A percentile compares a stretch with the other conserved stretches of the same genome.
These are phyloP conservation scores for Pyrenophora seminiperda DNA, from an alignment of 2,329 filamentous ascomycete species.

Conservation along the genomic window DNA sequence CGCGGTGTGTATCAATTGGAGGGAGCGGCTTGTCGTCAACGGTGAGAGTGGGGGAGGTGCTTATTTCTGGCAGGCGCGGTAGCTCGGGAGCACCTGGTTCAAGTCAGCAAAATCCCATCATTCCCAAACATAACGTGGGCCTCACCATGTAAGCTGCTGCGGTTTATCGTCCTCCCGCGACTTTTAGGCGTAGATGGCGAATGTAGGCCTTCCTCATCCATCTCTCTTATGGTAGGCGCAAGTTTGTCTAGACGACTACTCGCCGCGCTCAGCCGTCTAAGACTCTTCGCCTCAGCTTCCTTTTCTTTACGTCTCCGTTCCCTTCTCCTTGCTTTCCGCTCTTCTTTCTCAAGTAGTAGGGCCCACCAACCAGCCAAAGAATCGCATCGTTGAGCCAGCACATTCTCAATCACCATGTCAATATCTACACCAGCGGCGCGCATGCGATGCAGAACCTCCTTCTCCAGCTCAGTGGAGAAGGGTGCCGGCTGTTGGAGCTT, in stretches of 20 bases:
- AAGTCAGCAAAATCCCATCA: slow-evolving; percentile 37
- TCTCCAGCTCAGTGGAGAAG: slow-evolving; percentile 85
- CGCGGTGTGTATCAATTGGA: slow-evolving; percentile 78
- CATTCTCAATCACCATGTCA: slow-evolving; percentile 92
- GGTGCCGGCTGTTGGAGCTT: slow-evolving; percentile 79
- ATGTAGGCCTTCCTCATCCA: slow-evolving; percentile 72
- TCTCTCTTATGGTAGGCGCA: slow-evolving; percentile 75
- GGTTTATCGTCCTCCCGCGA: slow-evolving; percentile 77
- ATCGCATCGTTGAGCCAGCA: slow-evolving; percentile 87
- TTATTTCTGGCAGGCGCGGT: slow-evolving; percentile 73
- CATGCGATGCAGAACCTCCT: slow-evolving; percentile 91
- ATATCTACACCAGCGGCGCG: slow-evolving; percentile 91
- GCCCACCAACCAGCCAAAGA: slow-evolving; percentile 95
- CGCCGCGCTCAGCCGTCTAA: slow-evolving; percentile 83
- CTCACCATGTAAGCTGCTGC: slow-evolving; percentile 60
- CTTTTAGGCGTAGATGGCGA: slow-evolving; percentile 65
- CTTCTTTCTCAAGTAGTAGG: slow-evolving; percentile 89
- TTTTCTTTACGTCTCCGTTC: slow-evolving; percentile 85
- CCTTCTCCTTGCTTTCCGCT: slow-evolving; percentile 78
- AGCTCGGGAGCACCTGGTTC: slow-evolving; percentile 67
- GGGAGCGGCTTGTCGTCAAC: slow-evolving; percentile 60
- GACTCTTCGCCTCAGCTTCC: slow-evolving; percentile 78
- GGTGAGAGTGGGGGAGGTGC: slow-evolving; percentile 47
- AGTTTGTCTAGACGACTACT: slow-evolving; percentile 85
- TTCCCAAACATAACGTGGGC: slow-evolving; percentile 1